Conservation (phyloP, 2,329 filamentous ascomycete species). For the Fusarium austroafricanum region DNA sequence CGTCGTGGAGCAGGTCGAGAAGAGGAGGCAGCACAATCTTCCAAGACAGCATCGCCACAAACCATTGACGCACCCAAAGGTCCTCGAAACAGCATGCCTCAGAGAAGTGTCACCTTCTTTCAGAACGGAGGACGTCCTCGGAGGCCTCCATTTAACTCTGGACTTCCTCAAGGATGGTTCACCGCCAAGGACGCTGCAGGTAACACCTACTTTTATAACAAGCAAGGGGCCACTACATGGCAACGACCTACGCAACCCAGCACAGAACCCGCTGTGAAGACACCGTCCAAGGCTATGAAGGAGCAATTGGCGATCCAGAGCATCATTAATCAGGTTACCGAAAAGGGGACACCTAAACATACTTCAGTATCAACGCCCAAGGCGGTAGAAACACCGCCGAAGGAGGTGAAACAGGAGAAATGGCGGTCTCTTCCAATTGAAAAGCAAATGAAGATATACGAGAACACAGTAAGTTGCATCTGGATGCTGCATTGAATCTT, state of each 20-base stretch:
- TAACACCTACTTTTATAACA: slow-evolving; percentile 86
- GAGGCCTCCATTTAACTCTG: slow-evolving; percentile 66
- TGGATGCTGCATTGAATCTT: too few relatives aligned
- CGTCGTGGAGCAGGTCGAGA: slow-evolving; percentile 66
- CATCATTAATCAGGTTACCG: slow-evolving; percentile 86
- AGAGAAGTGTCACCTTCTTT: slow-evolving; percentile 65
- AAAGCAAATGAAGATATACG: slow-evolving; percentile 95
- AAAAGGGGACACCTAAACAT: slow-evolving; percentile 66
- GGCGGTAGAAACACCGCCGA: slow-evolving; percentile 64
- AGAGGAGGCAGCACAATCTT: slow-evolving; percentile 52
- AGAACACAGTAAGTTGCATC: slow-evolving; percentile 79
- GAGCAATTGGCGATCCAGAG: slow-evolving; percentile 82
- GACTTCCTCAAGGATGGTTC: slow-evolving; percentile 88
- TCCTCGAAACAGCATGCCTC: slow-evolving; percentile 69
- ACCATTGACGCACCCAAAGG: slow-evolving; percentile 67
- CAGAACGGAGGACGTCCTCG: slow-evolving; percentile 59
- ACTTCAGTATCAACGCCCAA: slow-evolving; percentile 73
- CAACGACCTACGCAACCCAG: slow-evolving; percentile 78
- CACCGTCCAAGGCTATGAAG: slow-evolving; percentile 70
- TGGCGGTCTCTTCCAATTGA: slow-evolving; percentile 78
- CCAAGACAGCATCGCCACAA: slow-evolving; percentile 57
- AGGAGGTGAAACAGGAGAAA: slow-evolving; percentile 74
- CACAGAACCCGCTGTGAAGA: slow-evolving; percentile 70
- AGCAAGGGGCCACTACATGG: slow-evolving; percentile 84
- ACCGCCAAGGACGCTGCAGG: slow-evolving; percentile 77